A percentile compares a stretch with the other conserved stretches of the same genome.
phyloP scores from a whole-genome alignment of 306 rosid genomes.

The Vigna mungo region DNA sequence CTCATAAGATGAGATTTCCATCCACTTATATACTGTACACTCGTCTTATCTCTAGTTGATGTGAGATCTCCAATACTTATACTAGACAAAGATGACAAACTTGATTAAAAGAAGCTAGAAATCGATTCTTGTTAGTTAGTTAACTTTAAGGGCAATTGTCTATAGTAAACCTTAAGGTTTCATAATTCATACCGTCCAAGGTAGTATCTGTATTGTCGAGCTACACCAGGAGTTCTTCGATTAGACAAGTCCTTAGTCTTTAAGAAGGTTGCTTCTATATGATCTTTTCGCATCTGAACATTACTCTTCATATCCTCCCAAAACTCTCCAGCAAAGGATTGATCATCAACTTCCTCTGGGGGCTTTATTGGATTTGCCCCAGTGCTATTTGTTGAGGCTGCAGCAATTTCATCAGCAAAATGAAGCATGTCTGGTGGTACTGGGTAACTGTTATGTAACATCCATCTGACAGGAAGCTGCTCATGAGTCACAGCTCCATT shows the following conservation, averaged over 20 bases:
- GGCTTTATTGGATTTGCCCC: slow-evolving; percentile 5
- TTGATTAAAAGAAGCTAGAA: slow-evolving; percentile 18
- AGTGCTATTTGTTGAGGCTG: slow-evolving; percentile 46
- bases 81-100: not conserved
- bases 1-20: too few species aligned
- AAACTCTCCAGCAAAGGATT: slow-evolving; percentile 65
- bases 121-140: not conserved
- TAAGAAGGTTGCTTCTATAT: slow-evolving; percentile 52
- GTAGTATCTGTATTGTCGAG: slow-evolving; percentile 74
- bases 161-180: slow-evolving; percentile 6
- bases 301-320: slow-evolving; percentile 71
- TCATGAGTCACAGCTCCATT: slow-evolving; percentile 56
- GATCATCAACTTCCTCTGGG: slow-evolving; percentile 44
- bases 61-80: not conserved
- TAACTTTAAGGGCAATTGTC: not conserved
- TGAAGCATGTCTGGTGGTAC: slow-evolving; percentile 83
- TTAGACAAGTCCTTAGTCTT: slow-evolving; percentile 64
- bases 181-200: slow-evolving; percentile 65
- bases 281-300: slow-evolving; percentile 57
- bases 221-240: slow-evolving; percentile 70
- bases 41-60: too few species aligned
- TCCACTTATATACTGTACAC: too few species aligned
- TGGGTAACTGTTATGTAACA: slow-evolving; percentile 81
- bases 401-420: slow-evolving; percentile 60
- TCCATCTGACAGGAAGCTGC: slow-evolving; percentile 85